A percentile compares a stretch with the other conserved stretches of the same genome.
Conservation (phyloP, 192 early-diverging fungal species). For the Endogone sp. region DNA sequence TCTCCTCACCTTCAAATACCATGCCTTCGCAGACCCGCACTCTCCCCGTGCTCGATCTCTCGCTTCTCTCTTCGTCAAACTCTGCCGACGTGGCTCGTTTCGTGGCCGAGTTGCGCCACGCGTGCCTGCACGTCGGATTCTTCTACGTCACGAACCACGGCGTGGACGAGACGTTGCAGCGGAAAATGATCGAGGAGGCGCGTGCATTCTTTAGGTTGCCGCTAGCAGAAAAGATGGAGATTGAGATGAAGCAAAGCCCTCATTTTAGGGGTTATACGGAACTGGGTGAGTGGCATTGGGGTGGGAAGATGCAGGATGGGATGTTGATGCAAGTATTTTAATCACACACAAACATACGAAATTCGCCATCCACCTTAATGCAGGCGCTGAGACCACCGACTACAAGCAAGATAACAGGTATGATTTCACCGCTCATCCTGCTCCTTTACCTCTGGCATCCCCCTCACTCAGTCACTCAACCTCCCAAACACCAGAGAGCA, state of each 20-base stretch:
- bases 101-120: constrained; percentile 25
- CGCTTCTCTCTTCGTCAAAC: constrained; percentile 1
- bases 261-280: constrained; percentile 57
- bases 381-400: constrained; percentile 28
- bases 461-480: constrained; percentile 11
- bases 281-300: constrained; percentile 38
- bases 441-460: neutral
- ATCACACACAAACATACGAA: no score
- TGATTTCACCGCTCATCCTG: no score
- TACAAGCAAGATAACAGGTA: constrained; percentile 30
- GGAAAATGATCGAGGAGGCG: constrained; percentile 30
- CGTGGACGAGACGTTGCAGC: constrained; percentile 10
- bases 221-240: constrained; percentile 47
- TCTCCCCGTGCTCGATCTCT: constrained; percentile 10
- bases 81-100: constrained; percentile 4
- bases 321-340: no score
- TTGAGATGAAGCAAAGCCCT: constrained; percentile 47
- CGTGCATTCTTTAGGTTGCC: constrained; percentile 51
- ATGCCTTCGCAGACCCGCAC: neutral
- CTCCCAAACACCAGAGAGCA: constrained; percentile 39
- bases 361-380: no score
- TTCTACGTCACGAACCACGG: constrained; percentile 33
- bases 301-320: no score
- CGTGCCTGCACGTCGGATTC: constrained; percentile 36
- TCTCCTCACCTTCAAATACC: neutral